Conservation (phyloP, 306 rosid genomes). For the Pyrus pyrifolia region DNA sequence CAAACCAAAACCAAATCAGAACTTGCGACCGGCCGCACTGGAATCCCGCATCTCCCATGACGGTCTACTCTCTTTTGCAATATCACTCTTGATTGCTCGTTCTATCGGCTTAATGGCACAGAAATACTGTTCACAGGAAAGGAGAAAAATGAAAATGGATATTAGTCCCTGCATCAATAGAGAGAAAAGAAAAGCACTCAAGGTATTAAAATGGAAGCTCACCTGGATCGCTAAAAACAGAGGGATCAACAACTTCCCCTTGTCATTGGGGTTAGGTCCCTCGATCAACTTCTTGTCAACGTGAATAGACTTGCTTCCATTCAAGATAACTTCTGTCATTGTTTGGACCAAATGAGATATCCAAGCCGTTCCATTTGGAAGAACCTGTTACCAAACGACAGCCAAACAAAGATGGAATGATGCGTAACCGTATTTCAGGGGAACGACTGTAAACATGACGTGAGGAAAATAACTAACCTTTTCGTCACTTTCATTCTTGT, state of each 20-base stretch:
- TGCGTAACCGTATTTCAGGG: not conserved
- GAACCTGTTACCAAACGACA: conserved; percentile 52
- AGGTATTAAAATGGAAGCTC: conserved; percentile 18
- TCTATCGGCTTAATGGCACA: conserved; percentile 61
- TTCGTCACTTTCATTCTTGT: conserved; percentile 73
- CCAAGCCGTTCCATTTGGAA: conserved; percentile 88
- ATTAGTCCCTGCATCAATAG: not conserved
- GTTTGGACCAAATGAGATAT: conserved; percentile 71
- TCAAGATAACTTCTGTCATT: conserved; percentile 58
- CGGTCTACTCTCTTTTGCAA: conserved; percentile 53
- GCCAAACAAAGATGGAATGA: conserved; percentile 6
- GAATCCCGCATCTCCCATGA: conserved; percentile 71
- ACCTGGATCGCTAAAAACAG: conserved; percentile 61
- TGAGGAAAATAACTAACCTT: conserved; percentile 49
- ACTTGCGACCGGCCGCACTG: conserved; percentile 15
- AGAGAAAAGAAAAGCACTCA: not conserved
- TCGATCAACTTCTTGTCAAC: conserved; percentile 82
- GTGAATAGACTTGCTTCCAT: conserved; percentile 50
- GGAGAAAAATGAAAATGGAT: not conserved
- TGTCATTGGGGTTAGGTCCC: conserved; percentile 87
- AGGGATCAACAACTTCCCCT: conserved; percentile 73
- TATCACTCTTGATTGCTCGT: conserved; percentile 50
- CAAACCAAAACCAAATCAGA: conserved; percentile 19
- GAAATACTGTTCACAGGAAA: conserved; percentile 40
- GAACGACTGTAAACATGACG: not conserved